A percentile compares a stretch with the other conserved stretches of the same genome.
Conservation (phyloP, 371 early-diverging fungal species). For the Rhizopus sp. region DNA sequence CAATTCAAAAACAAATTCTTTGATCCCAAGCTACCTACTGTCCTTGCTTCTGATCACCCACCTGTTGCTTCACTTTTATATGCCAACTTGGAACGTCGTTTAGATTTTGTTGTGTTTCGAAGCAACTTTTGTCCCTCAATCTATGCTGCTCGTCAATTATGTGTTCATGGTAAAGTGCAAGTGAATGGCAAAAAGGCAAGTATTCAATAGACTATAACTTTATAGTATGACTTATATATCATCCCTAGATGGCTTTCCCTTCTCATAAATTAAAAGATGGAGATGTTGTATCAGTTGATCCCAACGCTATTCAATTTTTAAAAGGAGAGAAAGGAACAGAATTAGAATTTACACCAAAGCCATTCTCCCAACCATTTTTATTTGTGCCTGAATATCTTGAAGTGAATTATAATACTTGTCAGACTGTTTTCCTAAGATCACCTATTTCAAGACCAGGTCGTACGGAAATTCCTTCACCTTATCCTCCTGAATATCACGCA, state of each 20-base stretch:
- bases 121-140: constrained; percentile 87
- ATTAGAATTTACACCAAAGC: constrained; percentile 72
- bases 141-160: constrained; percentile 81
- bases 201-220: not conserved
- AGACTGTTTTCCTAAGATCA: constrained; percentile 82
- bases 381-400: constrained; percentile 96
- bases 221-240: too few relatives aligned
- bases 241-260: constrained; percentile 65
- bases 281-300: constrained; percentile 87
- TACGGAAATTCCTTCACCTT: constrained; percentile 94
- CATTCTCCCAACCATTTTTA: constrained; percentile 93
- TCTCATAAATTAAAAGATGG: constrained; percentile 85
- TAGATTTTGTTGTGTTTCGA: constrained; percentile 93
- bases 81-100: constrained; percentile 87
- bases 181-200: constrained; percentile 89
- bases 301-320: constrained; percentile 75
- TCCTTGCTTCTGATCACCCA: constrained; percentile 67
- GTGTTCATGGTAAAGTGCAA: constrained; percentile 85
- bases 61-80: constrained; percentile 83
- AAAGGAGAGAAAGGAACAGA: constrained; percentile 56
- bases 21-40: constrained; percentile 71
- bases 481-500: constrained; percentile 86
- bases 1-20: constrained; percentile 78
- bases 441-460: constrained; percentile 86
- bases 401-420: constrained; percentile 94